Evolutionary conservation across 1,284 basidiomycete genomes (phyloP).

Genomic region (Pyrrhoderma lamaoense): DNA sequence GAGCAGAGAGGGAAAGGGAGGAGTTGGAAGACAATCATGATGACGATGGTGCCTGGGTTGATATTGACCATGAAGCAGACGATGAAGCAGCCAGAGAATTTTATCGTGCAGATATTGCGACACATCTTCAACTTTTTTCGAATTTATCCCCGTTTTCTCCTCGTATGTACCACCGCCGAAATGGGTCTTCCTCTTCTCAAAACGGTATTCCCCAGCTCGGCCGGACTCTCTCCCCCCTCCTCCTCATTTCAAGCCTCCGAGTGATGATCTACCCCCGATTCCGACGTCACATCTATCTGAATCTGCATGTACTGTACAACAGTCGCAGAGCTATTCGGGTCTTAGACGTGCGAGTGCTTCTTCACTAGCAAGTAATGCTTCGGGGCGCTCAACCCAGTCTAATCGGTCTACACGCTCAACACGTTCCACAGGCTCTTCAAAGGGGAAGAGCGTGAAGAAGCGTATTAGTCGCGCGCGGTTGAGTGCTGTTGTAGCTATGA

Average conservation of each 20-base stretch:
- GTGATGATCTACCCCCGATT: neutral
- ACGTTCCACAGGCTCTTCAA: neutral
- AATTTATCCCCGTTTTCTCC: conserved; percentile 5
- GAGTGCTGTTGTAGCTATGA: conserved; percentile 4
- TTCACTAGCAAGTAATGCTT: conserved; percentile 13
- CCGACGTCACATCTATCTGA: neutral
- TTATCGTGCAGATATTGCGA: conserved; percentile 16
- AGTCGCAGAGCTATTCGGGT: neutral
- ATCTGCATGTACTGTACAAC: neutral
- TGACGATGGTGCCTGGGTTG: conserved; percentile 10
- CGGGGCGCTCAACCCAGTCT: conserved; percentile 7
- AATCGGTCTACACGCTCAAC: conserved; percentile 5
- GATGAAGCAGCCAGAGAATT: conserved; percentile 9
- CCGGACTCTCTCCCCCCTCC: conserved; percentile 16
- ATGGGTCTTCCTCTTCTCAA: conserved; percentile 9
- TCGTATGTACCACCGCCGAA: conserved; percentile 2
- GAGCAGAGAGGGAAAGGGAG: neutral
- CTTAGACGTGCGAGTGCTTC: conserved; percentile 15
- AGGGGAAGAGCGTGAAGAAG: neutral
- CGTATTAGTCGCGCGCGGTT: neutral
- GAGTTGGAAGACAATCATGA: conserved; percentile 6
- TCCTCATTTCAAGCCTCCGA: conserved; percentile 2
- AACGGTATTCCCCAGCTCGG: conserved; percentile 12
- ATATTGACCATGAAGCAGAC: conserved; percentile 9
- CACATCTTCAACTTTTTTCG: conserved; percentile 16